Base-by-base conservation (phyloP, 352 stramenopile genomes). In the Phytophthora colocasiae region DNA sequence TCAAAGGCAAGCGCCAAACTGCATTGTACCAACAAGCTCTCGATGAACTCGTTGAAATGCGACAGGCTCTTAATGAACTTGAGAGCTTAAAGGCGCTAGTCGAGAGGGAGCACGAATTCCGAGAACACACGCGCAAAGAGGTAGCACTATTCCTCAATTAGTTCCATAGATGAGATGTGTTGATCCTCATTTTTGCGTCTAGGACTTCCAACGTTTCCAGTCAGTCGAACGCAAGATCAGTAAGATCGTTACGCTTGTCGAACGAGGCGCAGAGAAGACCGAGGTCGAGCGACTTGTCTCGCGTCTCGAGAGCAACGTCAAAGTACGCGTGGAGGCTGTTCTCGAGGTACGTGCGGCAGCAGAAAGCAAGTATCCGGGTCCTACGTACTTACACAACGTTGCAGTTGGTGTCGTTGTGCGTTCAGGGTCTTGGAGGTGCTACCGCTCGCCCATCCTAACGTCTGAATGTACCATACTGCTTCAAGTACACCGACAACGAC, bases 261-360 rank as follows among this genome's bases (percentile, higher is more conserved):
- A 88, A 59, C 60, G 55, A n/a, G 36, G 53, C 6, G 56, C 62
- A 5, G 77, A 88, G 19, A 74, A 69, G 26, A 45, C 36, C 3
- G 74, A 86, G 40, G 63, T 86, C 9, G 59, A 82, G 38, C 63
- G 66, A n/a, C 58, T 79, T 19, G 40, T 90, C 2, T 69, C 75
- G 32, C 71, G 72, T 19, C 47, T 82, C 8, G 77, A 87, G 58
- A 71, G 54, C 44, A 81, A 71, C 36, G 56, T 90, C 9, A 87
- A 87, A 55, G 53, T 61, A 15, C 81, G 78, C 3, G 68, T 90
- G 17, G 81, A 86, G 31, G 72, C 77, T 8, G 66, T 90, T 15
- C 72, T 87, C 0, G 78, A 90, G 78, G 81, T 90, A 47, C 41
- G 60, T 63, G 27, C 24, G 22, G 14, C 6, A 7, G 40, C 12